phyloP scores from a whole-genome alignment of 148 eudicot species.

The Rhododendron ferrugineum region DNA sequence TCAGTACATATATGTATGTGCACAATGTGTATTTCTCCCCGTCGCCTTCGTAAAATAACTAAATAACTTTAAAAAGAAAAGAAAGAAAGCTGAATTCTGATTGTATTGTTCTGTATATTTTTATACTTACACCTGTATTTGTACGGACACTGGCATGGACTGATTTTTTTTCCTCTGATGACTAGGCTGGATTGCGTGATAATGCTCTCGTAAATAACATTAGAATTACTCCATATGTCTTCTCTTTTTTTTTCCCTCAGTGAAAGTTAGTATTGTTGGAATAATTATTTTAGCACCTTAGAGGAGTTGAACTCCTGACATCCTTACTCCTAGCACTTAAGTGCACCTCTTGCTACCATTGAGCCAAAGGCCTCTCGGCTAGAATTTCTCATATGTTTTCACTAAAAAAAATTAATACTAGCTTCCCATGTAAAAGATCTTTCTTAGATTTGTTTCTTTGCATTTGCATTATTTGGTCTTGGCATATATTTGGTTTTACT shows the following conservation, averaged over 20 bases:
- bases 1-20: not conserved
- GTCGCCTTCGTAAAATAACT: not conserved
- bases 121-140: not conserved
- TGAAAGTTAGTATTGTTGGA: too few species aligned
- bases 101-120: not conserved
- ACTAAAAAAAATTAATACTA: not conserved
- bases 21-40: not conserved
- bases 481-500: not conserved
- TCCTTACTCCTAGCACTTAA: not conserved
- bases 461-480: not conserved
- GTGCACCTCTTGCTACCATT: not conserved
- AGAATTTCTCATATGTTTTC: not conserved
- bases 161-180: not conserved
- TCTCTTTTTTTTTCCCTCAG: too few species aligned
- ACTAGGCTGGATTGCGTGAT: not conserved
- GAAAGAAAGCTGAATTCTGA: not conserved
- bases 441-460: not conserved
- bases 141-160: not conserved
- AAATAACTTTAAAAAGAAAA: not conserved
- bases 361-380: not conserved
- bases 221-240: not conserved
- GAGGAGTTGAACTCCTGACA: not conserved
- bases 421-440: not conserved
- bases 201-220: not conserved
- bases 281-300: too few species aligned